Evolutionary conservation across 768 basidiomycete species (phyloP).

Genomic region (Psilocybe azurescens): DNA sequence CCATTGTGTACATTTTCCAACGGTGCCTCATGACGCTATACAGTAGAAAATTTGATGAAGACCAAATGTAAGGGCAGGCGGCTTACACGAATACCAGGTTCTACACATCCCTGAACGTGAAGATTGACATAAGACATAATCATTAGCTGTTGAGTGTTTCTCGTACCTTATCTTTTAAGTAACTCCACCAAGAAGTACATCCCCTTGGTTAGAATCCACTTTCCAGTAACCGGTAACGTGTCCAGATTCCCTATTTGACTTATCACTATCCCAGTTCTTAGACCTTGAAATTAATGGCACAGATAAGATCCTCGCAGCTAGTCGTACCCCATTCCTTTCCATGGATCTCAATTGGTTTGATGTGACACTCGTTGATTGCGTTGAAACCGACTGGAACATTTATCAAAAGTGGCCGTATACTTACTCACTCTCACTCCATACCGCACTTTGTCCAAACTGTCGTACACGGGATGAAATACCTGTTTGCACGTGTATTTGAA

Average conservation of each 20-base stretch:
- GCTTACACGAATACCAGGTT: background rate
- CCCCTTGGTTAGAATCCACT: conserved; percentile 18
- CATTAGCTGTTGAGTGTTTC: background rate
- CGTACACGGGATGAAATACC: background rate
- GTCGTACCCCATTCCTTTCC: conserved; percentile 17
- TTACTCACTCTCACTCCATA: conserved; percentile 21
- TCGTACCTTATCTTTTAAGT: conserved; percentile 11
- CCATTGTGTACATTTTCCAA: background rate
- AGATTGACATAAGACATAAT: background rate
- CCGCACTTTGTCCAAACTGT: background rate
- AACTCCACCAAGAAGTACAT: conserved; percentile 19
- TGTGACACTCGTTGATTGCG: too few species aligned
- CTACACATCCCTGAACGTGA: background rate
- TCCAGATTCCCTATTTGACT: conserved; percentile 15
- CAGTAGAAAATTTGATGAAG: background rate
- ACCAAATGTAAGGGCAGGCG: too few species aligned
- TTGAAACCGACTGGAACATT: conserved; percentile 16
- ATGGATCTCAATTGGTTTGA: conserved; percentile 5
- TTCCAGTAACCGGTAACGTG: conserved; percentile 23
- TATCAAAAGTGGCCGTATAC: conserved; percentile 20
- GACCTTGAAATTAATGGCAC: background rate
- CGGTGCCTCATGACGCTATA: background rate
- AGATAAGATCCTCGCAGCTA: conserved; percentile 18
- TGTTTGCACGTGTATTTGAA: background rate
- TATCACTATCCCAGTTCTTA: background rate